Conservation (phyloP, 805 yeast species). For the Saccharomycopsis sp. region DNA sequence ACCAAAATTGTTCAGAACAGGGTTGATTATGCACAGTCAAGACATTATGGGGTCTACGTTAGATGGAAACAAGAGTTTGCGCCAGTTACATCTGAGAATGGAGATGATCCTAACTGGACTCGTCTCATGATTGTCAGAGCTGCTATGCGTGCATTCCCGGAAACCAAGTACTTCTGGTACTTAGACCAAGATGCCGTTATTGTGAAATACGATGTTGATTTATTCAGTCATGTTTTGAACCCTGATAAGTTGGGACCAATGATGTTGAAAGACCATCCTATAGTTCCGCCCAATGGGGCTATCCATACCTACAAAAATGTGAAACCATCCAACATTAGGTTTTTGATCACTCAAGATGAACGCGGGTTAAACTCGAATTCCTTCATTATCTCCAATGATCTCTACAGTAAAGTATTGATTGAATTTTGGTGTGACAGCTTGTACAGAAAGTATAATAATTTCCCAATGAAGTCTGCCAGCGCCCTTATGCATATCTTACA, state of each 20-base stretch:
- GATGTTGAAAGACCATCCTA: constrained; percentile 62
- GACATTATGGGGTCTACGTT: constrained; percentile 75
- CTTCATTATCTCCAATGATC: constrained; percentile 62
- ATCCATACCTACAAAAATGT: constrained; percentile 62
- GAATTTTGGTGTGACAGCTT: constrained; percentile 77
- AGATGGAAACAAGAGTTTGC: constrained; percentile 82
- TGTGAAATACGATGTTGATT: constrained; percentile 59
- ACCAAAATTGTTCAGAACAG: constrained; percentile 76
- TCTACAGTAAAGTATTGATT: constrained; percentile 58
- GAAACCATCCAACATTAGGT: constrained; percentile 45
- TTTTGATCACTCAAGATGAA: constrained; percentile 66
- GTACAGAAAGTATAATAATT: constrained; percentile 57
- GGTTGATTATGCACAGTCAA: constrained; percentile 77
- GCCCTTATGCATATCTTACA: constrained; percentile 83
- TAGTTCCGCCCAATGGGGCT: constrained; percentile 60
- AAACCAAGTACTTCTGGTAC: constrained; percentile 87
- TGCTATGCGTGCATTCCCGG: constrained; percentile 91
- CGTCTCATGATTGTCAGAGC: constrained; percentile 62
- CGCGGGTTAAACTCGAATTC: constrained; percentile 60
- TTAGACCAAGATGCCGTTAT: constrained; percentile 72
- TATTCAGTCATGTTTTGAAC: constrained; percentile 52
- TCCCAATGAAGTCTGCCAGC: constrained; percentile 48
- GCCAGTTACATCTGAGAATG: constrained; percentile 46
- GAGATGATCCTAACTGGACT: constrained; percentile 51
- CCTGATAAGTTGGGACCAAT: constrained; percentile 56